Percentiles rank a stretch among this genome's conserved stretches.
Evolutionary conservation across 345 rosid species (phyloP).

Genomic region (Arabis alpina): DNA sequence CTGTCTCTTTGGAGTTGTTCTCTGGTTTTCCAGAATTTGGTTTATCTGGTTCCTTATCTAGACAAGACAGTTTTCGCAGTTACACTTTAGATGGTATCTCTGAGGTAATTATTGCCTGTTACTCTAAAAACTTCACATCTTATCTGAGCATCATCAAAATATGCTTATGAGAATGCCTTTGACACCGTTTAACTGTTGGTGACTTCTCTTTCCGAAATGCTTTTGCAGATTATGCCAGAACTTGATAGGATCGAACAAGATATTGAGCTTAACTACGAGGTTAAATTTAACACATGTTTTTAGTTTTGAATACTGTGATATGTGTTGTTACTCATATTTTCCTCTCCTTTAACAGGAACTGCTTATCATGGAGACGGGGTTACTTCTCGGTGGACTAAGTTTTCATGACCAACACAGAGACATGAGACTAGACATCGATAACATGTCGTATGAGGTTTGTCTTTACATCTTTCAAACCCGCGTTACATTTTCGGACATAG

Average conservation of each 20-base stretch:
- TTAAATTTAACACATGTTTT: conserved; percentile 20
- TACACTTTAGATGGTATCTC: conserved; percentile 84
- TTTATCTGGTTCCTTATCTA: conserved; percentile 47
- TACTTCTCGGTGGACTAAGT: conserved; percentile 71
- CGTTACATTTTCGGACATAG: neutral
- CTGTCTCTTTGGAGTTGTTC: conserved; percentile 51
- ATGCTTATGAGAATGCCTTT: neutral
- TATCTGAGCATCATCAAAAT: conserved; percentile 15
- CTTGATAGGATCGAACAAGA: conserved; percentile 92
- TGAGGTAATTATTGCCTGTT: conserved; percentile 59
- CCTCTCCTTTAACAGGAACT: conserved; percentile 67
- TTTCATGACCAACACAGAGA: conserved; percentile 89
- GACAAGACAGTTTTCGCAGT: conserved; percentile 57
- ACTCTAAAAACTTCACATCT: conserved; percentile 16
- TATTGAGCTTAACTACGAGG: conserved; percentile 84
- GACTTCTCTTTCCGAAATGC: conserved; percentile 15
- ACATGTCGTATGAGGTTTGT: conserved; percentile 97
- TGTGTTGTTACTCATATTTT: conserved; percentile 17
- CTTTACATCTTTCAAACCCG: conserved; percentile 4
- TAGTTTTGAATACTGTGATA: conserved; percentile 1
- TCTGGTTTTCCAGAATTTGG: conserved; percentile 67
- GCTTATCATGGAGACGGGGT: conserved; percentile 76
- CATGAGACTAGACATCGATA: conserved; percentile 94
- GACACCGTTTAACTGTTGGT: neutral
- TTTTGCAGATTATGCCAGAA: conserved; percentile 72